Evolutionary conservation across 441 rosid genomes (phyloP).

Genomic region (Rhodomyrtus psidioides): DNA sequence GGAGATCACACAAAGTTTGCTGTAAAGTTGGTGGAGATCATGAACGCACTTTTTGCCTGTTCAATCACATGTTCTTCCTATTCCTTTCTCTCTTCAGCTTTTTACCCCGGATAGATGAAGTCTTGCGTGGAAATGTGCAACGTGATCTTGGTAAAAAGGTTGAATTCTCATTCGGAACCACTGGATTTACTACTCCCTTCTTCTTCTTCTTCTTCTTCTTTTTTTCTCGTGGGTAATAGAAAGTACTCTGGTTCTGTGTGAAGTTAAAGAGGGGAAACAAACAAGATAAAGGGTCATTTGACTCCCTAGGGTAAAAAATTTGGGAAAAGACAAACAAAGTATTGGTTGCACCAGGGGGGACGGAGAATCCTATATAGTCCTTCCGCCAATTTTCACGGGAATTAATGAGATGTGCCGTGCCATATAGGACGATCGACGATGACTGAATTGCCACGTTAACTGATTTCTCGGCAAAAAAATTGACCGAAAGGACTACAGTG

Average conservation of each 20-base stretch:
- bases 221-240: neutral
- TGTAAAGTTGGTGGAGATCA: neutral
- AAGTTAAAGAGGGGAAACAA: neutral
- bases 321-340: neutral
- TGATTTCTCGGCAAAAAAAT: accelerated
- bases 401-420: neutral
- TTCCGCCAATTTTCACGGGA: accelerated
- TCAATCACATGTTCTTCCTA: neutral
- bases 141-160: neutral
- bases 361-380: neutral
- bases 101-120: neutral
- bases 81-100: neutral
- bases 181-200: neutral
- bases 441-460: accelerated
- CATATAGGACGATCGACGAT: accelerated
- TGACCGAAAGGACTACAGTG: accelerated
- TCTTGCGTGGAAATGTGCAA: neutral
- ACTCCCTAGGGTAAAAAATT: neutral
- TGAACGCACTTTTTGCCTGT: neutral
- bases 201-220: neutral
- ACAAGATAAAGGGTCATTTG: neutral
- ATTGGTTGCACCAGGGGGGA: neutral
- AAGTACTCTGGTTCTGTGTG: neutral
- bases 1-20: neutral
- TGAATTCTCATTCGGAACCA: neutral